A percentile compares a stretch with the other conserved stretches of the same genome.
These are phyloP conservation scores for Lentithecium fluviatile DNA, from an alignment of 495 filamentous ascomycete species.

Conservation along the genomic window DNA sequence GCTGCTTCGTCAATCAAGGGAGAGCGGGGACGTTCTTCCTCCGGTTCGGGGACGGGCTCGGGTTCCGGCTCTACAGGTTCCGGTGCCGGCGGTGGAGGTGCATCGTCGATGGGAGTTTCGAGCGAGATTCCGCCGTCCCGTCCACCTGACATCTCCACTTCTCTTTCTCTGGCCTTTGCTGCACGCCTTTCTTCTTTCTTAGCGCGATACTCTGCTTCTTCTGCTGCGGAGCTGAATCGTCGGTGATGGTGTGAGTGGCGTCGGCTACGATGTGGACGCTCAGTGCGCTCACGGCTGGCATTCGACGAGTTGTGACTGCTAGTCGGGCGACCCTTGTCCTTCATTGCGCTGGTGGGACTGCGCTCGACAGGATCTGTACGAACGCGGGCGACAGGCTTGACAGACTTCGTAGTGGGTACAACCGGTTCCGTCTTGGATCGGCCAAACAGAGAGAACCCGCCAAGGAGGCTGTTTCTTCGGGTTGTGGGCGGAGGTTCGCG, in stretches of 20 bases:
- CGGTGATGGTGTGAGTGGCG: conserved; percentile 21
- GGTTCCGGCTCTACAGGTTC: conserved; percentile 1
- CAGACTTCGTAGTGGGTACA: conserved; percentile 21
- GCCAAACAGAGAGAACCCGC: conserved; percentile 26
- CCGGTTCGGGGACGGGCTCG: background rate
- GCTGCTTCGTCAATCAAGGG: conserved; percentile 22
- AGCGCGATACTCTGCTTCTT: conserved; percentile 28
- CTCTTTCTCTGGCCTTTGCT: conserved; percentile 19
- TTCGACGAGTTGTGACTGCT: conserved; percentile 23
- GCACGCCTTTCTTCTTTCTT: conserved; percentile 28
- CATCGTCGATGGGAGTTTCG: conserved; percentile 1
- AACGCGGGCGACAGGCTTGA: conserved; percentile 22
- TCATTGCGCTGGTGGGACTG: conserved; percentile 34
- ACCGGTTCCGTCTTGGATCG: conserved; percentile 33
- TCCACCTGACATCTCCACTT: conserved; percentile 25
- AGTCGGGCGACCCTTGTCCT: conserved; percentile 18
- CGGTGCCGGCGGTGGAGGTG: background rate
- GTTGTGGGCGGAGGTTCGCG: conserved; percentile 14
- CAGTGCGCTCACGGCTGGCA: conserved; percentile 24
- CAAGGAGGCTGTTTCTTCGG: conserved; percentile 25
- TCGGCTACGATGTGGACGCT: conserved; percentile 26
- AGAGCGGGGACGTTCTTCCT: background rate
- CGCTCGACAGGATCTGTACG: conserved; percentile 21
- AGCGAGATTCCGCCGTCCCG: conserved; percentile 26
- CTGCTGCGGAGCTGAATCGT: conserved; percentile 19